Evolutionary conservation across 179 eudicot genomes (phyloP), one percentile per base, ranked within the genome.

Genomic region (Corrigiola litoralis): DNA sequence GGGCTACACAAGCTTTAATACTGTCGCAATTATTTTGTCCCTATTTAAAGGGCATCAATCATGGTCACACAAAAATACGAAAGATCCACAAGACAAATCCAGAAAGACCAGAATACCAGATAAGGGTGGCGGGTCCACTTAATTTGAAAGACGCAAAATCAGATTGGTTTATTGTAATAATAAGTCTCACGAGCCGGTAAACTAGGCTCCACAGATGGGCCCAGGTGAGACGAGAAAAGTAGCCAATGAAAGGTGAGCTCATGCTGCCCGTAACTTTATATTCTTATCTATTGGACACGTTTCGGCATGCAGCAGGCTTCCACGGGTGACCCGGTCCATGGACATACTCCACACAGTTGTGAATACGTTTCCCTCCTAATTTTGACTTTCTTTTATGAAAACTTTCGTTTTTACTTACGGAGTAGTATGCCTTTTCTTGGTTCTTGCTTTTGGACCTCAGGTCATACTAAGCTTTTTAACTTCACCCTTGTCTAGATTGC

Each of bases 261-360:
- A 13, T 29, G 38, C 59, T 16, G 6, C 59, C 21, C 28, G 17
- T 29, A 54, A 29, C 37, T 54, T 34, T 31, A 29, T 31, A 40
- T 17, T 21, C 59, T 29, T 54, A 54, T 54, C 59, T 29, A 16
- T 6, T 32, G 33, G 20, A 54, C 59, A 54, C 59, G 59, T 54
- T 54, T 32, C 40, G 59, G 40, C 21, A 17, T 16, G 18, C 16
- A n/a, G 59, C 59, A 40, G 31, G 49, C 32, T 13, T 3, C 47
- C 29, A 59, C 28, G 64, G 8, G 32, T 38, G 33, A 31, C 20
- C 64, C 49, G 34, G 13, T 50, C 27, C 16, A 45, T n/a, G n/a
- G n/a, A n/a, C n/a, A n/a, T n/a, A n/a, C n/a, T n/a, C n/a, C n/a
- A n/a, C n/a, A n/a, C n/a, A n/a, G n/a, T n/a, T n/a, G n/a, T n/a